A percentile compares a stretch with the other conserved stretches of the same genome.
Conservation (phyloP, 2,329 filamentous ascomycete species). For the Gliomastix tumulicola region DNA sequence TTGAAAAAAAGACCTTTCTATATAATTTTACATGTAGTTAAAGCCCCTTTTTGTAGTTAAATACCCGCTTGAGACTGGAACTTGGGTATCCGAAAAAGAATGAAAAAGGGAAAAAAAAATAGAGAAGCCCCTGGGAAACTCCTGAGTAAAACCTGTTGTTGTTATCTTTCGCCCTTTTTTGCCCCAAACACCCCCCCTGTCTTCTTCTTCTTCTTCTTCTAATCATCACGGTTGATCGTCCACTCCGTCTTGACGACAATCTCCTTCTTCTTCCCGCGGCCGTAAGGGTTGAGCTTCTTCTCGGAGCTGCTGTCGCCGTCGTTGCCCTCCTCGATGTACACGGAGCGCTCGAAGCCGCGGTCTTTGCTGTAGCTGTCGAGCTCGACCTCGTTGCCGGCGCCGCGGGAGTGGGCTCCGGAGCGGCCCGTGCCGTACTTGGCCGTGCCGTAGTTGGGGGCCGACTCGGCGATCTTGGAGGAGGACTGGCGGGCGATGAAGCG, state of each 20-base stretch:
- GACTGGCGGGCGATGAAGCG: conserved; percentile 2
- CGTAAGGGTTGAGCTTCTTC: neutral
- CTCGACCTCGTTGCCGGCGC: neutral
- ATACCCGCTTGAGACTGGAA: too few species aligned
- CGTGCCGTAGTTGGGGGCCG: neutral
- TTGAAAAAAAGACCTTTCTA: too few species aligned
- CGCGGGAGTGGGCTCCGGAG: neutral
- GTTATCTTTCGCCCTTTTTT: too few species aligned
- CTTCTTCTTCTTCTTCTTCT: too few species aligned
- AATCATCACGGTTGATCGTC: neutral
- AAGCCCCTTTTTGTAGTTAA: too few species aligned
- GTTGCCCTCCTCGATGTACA: neutral
- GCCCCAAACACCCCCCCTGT: too few species aligned
- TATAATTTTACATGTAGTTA: too few species aligned
- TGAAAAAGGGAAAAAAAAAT: too few species aligned
- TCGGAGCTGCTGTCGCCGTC: neutral
- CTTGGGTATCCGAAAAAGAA: too few species aligned
- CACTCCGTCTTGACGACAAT: neutral
- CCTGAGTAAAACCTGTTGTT: too few species aligned
- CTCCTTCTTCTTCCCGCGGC: neutral
- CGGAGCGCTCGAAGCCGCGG: neutral
- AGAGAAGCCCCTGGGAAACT: too few species aligned
- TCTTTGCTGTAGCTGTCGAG: neutral
- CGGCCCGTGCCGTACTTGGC: neutral
- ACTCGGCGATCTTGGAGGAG: neutral